Evolutionary conservation across 2,329 filamentous ascomycete species (phyloP), one percentile per base, ranked within the genome.

Genomic region (Blumeria hordei): DNA sequence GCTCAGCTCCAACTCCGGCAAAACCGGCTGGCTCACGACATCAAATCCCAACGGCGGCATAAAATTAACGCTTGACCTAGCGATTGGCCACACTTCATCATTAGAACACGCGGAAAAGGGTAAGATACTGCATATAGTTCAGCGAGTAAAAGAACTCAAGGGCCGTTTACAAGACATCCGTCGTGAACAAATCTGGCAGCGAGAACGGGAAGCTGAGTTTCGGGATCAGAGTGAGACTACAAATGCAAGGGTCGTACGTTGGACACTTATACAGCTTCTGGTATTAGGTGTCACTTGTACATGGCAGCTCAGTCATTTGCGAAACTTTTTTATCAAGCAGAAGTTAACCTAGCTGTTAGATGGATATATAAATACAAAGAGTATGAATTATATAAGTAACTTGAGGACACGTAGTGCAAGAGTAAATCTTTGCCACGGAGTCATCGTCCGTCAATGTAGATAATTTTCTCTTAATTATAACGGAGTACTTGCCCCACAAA

Each of bases 261-360:
- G 92, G 90, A 90, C 92, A 61, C 65, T 95, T 60, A 83, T 96
- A 61, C 92, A 98, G 70, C 72, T 96, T 58, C 76, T 80, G 54
- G 79, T 96, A 39, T 74, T 98, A 55, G 85, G 81, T 55, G 74
- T 82, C 55, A 94, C 92, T 36, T 98, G 92, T 71, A 85, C 87
- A 58, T 98, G 92, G 92, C 92, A 98, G 70, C 74, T 98, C 50
- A 94, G 88, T 55, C 90, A 98, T 70, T 76, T 98, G 63, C 78
- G 92, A 62, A 84, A 85, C 50, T 98, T 98, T 77, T 98, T 98
- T 74, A 98, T 98, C 74, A 98, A 98, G 77, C 90, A 96, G 74
- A 98, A 98, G 77, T 80, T 98, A 68, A 96, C 92, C 57, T 98
- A 78, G 70, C 21, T 10, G 44, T 45, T 51, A 35, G 11, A n/a